These are phyloP conservation scores for Teunomyces kruisii DNA, from an alignment of 805 yeast genomes.

Conservation along the genomic window DNA sequence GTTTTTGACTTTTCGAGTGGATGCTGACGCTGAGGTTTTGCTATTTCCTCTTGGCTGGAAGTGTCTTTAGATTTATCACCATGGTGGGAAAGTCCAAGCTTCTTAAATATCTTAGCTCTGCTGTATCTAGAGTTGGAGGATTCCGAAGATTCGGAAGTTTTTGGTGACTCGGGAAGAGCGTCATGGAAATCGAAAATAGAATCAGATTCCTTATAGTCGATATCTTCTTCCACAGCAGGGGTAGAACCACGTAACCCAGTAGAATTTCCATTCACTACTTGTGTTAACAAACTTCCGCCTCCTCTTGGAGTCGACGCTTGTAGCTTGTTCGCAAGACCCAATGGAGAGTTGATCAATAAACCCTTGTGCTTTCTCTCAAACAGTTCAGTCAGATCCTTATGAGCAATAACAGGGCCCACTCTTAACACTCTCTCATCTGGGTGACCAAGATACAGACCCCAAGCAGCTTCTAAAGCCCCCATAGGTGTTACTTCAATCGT, in stretches of 20 bases:
- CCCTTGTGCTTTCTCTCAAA: constrained; percentile 63
- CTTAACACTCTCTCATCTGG: constrained; percentile 61
- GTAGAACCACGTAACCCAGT: constrained; percentile 20
- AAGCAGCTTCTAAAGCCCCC: constrained; percentile 55
- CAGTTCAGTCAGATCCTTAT: constrained; percentile 42
- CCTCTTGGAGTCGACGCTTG: constrained; percentile 19
- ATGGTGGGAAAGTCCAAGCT: constrained; percentile 14
- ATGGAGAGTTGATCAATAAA: constrained; percentile 56
- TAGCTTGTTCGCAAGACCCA: constrained; percentile 36
- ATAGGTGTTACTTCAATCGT: constrained; percentile 44
- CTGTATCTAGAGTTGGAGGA: not conserved
- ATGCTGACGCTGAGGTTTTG: constrained; percentile 6
- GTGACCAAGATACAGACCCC: constrained; percentile 54
- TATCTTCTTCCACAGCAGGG: constrained; percentile 20
- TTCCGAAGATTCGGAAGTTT: constrained; percentile 4
- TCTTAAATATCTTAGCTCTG: constrained; percentile 17
- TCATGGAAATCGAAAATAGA: constrained; percentile 59
- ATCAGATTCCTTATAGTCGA: constrained; percentile 57
- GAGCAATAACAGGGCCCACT: constrained; percentile 51
- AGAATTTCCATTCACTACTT: constrained; percentile 37
- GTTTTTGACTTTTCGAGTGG: constrained; percentile 38
- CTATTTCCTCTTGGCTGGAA: not conserved
- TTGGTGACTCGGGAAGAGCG: constrained; percentile 11
- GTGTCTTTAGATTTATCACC: constrained; percentile 5
- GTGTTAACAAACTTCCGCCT: constrained; percentile 32